These are phyloP conservation scores for Fusarium sp. DNA, from an alignment of 2,329 filamentous ascomycete genomes.

Conservation along the genomic window DNA sequence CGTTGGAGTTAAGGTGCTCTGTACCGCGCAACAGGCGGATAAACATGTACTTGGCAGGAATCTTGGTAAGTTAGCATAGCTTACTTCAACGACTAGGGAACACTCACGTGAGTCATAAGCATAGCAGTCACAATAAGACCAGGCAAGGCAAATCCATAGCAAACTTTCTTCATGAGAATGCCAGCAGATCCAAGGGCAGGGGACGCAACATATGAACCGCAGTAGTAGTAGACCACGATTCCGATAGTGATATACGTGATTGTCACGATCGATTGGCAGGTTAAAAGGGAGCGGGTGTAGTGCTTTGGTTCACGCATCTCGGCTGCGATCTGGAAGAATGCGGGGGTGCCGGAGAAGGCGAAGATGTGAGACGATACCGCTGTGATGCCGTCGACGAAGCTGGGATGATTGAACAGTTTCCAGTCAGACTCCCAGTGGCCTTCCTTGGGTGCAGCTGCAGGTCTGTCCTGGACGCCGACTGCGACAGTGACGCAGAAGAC, in stretches of 20 bases:
- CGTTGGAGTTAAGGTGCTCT: slow-evolving; percentile 49
- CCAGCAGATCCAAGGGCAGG: slow-evolving; percentile 61
- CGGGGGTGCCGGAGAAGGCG: slow-evolving; percentile 53
- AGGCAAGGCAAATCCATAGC: slow-evolving; percentile 54
- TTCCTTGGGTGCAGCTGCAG: slow-evolving; percentile 18
- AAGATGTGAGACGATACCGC: slow-evolving; percentile 52
- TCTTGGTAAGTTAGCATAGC: background rate
- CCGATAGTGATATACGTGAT: slow-evolving; percentile 51
- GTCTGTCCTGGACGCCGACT: slow-evolving; percentile 32
- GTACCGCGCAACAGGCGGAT: slow-evolving; percentile 44
- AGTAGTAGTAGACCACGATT: slow-evolving; percentile 59
- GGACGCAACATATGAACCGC: slow-evolving; percentile 59
- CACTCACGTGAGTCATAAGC: slow-evolving; percentile 47
- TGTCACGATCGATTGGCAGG: slow-evolving; percentile 47
- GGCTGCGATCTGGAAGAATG: slow-evolving; percentile 50
- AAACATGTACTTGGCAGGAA: slow-evolving; percentile 35
- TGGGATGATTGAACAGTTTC: slow-evolving; percentile 47
- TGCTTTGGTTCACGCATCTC: slow-evolving; percentile 51
- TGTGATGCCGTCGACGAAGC: slow-evolving; percentile 50
- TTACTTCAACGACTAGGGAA: rapidly evolving
- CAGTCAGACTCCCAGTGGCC: slow-evolving; percentile 49
- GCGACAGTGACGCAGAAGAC: slow-evolving; percentile 36
- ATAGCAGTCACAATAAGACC: slow-evolving; percentile 46
- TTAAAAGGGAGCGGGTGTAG: slow-evolving; percentile 32
- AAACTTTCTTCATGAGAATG: slow-evolving; percentile 56